Evolutionary conservation across 2,329 filamentous ascomycete genomes (phyloP), one percentile per base, ranked within the genome.

Genomic region (Gremmenia infestans): DNA sequence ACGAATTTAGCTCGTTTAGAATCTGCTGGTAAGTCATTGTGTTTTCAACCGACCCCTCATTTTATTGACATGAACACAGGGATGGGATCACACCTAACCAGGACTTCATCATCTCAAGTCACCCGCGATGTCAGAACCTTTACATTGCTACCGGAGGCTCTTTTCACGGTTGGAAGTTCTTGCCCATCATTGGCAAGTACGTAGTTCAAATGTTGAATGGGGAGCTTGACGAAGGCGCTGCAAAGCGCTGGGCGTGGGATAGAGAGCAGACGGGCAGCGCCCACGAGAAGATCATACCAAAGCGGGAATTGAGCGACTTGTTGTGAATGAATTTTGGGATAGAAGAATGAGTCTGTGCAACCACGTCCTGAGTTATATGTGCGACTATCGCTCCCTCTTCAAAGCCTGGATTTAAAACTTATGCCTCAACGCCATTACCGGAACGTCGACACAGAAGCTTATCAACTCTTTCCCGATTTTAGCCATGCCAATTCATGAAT

Each of bases 131-230:
- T 5, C 70, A 74, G 62, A 81, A 81, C 56, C 68, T 87, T 14
- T 85, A 79, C 67, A 67, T 88, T 23, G 83, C 83, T 0, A 80
- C 79, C 0, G 83, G 81, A 12, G 83, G 84, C 1, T 85, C 81
- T 12, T 84, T 86, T 60, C 83, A 87, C 65, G 78, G 79, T 32
- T 86, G 80, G 77, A 86, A 87, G 67, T 85, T 87, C 64, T 71
- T 87, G 25, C 83, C 83, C 0, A 79, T 79, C 23, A 79, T 85
- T 60, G 83, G 83, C 3, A 78, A 80, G 56, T 86, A 86, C 67
- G 73, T 83, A 55, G 72, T 74, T 32, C 74, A 81, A 60, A 74
- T 78, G 72, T 67, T 78, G 65, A 66, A 75, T 51, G 74, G 72
- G 53, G 28, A 52, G 53, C 70, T 78, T 35, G 68, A 69, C n/a